phyloP scores from a whole-genome alignment of 306 rosid genomes.

The Lagenaria siceraria region DNA sequence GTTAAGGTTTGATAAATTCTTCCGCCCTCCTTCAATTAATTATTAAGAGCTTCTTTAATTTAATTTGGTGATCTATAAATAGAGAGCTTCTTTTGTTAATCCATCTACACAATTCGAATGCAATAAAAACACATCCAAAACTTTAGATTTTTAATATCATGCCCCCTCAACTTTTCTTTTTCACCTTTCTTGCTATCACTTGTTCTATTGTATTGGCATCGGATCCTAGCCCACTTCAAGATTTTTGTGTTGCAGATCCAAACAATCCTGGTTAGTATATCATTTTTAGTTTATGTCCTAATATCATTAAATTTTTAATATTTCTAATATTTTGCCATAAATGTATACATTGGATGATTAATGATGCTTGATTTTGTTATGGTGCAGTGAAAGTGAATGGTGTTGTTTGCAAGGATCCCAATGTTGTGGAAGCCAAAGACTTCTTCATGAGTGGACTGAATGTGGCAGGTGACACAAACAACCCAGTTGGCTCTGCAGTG shows the following conservation, averaged over 20 bases:
- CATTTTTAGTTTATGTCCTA: no score
- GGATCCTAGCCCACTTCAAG: neutral
- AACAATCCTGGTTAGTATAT: neutral
- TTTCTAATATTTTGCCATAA: no score
- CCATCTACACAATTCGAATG: neutral
- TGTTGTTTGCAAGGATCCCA: conserved; percentile 22
- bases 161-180: neutral
- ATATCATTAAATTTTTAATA: no score
- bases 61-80: neutral
- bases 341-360: neutral
- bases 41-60: no score
- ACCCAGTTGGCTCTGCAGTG: conserved; percentile 19
- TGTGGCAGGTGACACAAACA: conserved; percentile 16
- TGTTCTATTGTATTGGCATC: neutral
- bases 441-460: conserved; percentile 27
- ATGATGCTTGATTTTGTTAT: no score
- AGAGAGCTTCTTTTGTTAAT: neutral
- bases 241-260: neutral
- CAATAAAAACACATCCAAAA: neutral
- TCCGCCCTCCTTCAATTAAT: neutral
- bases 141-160: no score
- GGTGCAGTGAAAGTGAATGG: conserved; percentile 19
- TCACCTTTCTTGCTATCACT: neutral
- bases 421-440: conserved; percentile 13
- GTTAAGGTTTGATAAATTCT: no score